A percentile compares a stretch with the other conserved stretches of the same genome.
These are phyloP conservation scores for Udeniomyces megalosporus DNA, from an alignment of 768 basidiomycete species.

Conservation along the genomic window DNA sequence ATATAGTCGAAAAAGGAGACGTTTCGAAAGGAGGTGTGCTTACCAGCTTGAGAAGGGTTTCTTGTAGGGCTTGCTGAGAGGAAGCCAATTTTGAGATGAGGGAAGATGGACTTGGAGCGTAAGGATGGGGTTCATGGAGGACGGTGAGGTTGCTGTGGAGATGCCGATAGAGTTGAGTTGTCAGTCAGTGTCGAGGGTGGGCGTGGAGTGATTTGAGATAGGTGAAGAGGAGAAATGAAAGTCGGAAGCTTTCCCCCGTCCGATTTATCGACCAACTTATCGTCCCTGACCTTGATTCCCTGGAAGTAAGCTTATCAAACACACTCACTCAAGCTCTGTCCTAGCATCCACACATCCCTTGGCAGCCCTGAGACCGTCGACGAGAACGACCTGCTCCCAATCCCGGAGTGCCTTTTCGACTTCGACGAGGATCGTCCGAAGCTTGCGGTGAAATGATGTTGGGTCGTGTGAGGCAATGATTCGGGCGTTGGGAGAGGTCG, in stretches of 20 bases:
- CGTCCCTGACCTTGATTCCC: too few relatives aligned
- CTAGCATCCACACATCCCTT: slow-evolving; percentile 9
- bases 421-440: slow-evolving; percentile 8
- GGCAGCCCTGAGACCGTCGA: slow-evolving; percentile 8
- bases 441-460: slow-evolving; percentile 12
- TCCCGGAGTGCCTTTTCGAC: slow-evolving; percentile 7
- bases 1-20: not conserved
- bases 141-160: slow-evolving; percentile 7
- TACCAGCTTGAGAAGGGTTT: slow-evolving; percentile 1
- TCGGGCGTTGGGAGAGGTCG: not conserved
- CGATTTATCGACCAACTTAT: not conserved
- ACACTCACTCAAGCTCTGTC: slow-evolving; percentile 14
- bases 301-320: too few relatives aligned
- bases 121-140: not conserved
- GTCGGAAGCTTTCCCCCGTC: too few relatives aligned
- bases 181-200: too few relatives aligned
- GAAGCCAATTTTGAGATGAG: not conserved
- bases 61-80: not conserved
- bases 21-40: not conserved
- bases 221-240: not conserved
- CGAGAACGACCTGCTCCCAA: slow-evolving; percentile 12
- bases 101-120: slow-evolving; percentile 1
- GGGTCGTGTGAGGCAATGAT: slow-evolving; percentile 8
- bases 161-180: not conserved
- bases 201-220: not conserved